These are phyloP conservation scores for Skeletonema tropicum DNA, from an alignment of 108 stramenopile species.

Conservation along the genomic window DNA sequence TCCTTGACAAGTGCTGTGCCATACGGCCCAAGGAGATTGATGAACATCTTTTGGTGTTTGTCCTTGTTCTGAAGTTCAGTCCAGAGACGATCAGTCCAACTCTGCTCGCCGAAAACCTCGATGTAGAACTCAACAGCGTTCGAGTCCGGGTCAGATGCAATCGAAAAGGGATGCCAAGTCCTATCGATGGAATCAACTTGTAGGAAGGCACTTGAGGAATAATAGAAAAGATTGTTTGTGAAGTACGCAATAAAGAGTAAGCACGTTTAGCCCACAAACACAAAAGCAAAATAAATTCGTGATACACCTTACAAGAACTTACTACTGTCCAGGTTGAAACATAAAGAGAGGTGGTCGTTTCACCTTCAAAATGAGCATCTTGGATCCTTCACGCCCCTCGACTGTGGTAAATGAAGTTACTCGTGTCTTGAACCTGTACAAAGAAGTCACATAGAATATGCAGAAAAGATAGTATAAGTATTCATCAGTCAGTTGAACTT, in stretches of 20 bases:
- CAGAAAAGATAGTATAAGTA: background rate
- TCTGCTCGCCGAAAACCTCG: constrained; percentile 24
- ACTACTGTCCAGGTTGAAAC: constrained; percentile 53
- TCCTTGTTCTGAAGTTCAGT: constrained; percentile 1
- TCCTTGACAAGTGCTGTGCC: constrained; percentile 45
- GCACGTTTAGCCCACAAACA: too few species aligned
- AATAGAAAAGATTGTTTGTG: too few species aligned
- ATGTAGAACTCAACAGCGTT: constrained; percentile 47
- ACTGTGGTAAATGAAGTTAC: constrained; percentile 19
- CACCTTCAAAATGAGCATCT: constrained; percentile 47
- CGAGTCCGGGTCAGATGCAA: constrained; percentile 32
- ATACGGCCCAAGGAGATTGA: constrained; percentile 56
- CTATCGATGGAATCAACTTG: too few species aligned
- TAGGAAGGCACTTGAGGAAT: too few species aligned
- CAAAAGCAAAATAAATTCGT: too few species aligned
- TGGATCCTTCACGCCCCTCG: constrained; percentile 16
- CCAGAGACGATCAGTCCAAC: constrained; percentile 24
- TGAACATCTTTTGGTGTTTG: background rate
- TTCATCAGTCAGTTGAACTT: background rate
- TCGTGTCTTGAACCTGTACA: constrained; percentile 17
- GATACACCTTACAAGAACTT: background rate
- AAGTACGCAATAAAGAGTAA: too few species aligned
- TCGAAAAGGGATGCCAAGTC: constrained; percentile 39
- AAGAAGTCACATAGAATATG: background rate
- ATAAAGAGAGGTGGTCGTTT: constrained; percentile 38